These are phyloP conservation scores for Suhomyces prunicola DNA, from an alignment of 805 yeast genomes.

Conservation along the genomic window DNA sequence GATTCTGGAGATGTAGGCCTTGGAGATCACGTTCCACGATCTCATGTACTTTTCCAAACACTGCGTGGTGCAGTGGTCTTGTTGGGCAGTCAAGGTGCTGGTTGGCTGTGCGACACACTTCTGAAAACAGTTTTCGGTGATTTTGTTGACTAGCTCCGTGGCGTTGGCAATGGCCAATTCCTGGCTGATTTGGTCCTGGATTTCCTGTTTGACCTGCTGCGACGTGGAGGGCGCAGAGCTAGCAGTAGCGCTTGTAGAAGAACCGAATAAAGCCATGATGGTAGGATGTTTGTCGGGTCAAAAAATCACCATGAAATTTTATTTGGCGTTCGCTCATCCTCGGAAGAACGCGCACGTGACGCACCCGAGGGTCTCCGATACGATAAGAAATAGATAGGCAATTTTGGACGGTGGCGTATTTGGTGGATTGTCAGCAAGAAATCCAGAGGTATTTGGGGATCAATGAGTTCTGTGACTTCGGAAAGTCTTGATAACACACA, in stretches of 20 bases:
- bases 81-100: constrained; percentile 43
- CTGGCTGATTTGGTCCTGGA: constrained; percentile 68
- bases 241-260: constrained; percentile 4
- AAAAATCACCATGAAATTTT: neutral
- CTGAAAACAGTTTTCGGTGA: constrained; percentile 84
- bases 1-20: constrained; percentile 71
- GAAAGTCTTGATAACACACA: neutral
- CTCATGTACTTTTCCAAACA: constrained; percentile 87
- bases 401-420: neutral
- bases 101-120: constrained; percentile 70
- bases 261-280: constrained; percentile 16
- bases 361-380: neutral
- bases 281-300: neutral
- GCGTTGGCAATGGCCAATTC: constrained; percentile 93
- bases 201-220: constrained; percentile 53
- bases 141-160: constrained; percentile 77
- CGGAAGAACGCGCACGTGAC: neutral
- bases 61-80: constrained; percentile 66
- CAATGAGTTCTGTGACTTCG: neutral
- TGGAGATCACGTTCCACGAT: constrained; percentile 84
- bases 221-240: constrained; percentile 14
- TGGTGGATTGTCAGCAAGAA: neutral
- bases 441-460: neutral
- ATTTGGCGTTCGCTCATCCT: neutral
- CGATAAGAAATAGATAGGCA: neutral